phyloP scores from a whole-genome alignment of 805 yeast genomes.

The Jamesozyma lodderae region DNA sequence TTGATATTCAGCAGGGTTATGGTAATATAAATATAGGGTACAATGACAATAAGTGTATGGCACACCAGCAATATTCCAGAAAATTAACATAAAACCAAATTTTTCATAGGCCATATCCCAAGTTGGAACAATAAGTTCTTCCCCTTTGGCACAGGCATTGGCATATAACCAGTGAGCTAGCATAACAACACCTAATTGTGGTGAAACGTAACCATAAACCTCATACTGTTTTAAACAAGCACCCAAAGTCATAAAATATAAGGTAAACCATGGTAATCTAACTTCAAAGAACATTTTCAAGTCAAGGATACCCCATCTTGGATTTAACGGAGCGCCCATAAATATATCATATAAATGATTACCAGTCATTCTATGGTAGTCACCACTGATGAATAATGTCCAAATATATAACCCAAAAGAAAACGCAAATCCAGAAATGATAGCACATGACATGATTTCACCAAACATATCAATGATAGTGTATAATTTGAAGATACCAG shows the following conservation, averaged over 20 bases:
- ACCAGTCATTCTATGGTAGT: constrained; percentile 87
- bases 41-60: constrained; percentile 97
- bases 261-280: constrained; percentile 91
- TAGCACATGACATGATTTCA: constrained; percentile 87
- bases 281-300: constrained; percentile 97
- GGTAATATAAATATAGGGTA: constrained; percentile 73
- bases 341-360: constrained; percentile 83
- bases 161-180: constrained; percentile 92
- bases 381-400: constrained; percentile 57
- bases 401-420: constrained; percentile 62
- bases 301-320: constrained; percentile 87
- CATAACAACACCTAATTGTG: constrained; percentile 64
- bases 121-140: constrained; percentile 91
- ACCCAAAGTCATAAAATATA: constrained; percentile 68
- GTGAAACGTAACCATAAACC: constrained; percentile 64
- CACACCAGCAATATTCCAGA: constrained; percentile 99
- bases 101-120: constrained; percentile 99
- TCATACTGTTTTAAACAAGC: constrained; percentile 75
- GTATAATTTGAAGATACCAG: constrained; percentile 66
- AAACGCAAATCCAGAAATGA: constrained; percentile 62
- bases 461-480: constrained; percentile 77
- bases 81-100: constrained; percentile 96
- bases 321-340: constrained; percentile 97
- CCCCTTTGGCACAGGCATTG: constrained; percentile 96
- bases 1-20: constrained; percentile 72